phyloP scores from a whole-genome alignment of 148 eudicot genomes.

The Rhododendron henanense region DNA sequence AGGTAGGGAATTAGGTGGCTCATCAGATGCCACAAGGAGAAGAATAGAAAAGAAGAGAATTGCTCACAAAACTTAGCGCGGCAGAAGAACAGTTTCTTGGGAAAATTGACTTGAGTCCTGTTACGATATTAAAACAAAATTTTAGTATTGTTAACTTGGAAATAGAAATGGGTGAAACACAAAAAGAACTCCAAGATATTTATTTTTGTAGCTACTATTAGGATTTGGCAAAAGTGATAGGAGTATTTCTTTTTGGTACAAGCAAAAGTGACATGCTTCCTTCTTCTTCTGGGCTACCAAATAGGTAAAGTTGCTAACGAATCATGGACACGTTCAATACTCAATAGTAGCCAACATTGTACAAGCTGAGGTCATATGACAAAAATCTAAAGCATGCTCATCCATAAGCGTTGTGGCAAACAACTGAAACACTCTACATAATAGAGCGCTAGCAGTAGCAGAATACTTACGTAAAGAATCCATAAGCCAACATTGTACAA shows the following conservation, averaged over 20 bases:
- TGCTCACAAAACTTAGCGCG: slow-evolving; percentile 36
- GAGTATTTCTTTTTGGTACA: background rate
- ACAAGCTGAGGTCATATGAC: background rate
- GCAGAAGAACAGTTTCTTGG: slow-evolving; percentile 29
- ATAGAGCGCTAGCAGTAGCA: background rate
- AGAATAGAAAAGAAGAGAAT: background rate
- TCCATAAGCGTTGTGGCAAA: background rate
- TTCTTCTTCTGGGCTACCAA: background rate
- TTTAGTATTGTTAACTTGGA: background rate
- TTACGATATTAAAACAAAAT: background rate
- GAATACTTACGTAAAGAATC: background rate
- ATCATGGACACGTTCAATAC: background rate
- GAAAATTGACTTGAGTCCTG: slow-evolving; percentile 31
- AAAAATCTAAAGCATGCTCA: background rate
- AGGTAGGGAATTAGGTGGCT: background rate
- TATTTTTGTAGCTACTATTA: background rate
- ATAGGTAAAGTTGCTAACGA: background rate
- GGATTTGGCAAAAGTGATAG: background rate
- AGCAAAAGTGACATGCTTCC: background rate
- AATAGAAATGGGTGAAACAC: background rate
- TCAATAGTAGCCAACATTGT: background rate
- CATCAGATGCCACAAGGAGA: background rate
- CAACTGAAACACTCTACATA: background rate
- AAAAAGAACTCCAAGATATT: background rate
- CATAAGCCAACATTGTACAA: background rate